phyloP scores from a whole-genome alignment of 2,329 filamentous ascomycete species.

The Lachnellula willkommii region DNA sequence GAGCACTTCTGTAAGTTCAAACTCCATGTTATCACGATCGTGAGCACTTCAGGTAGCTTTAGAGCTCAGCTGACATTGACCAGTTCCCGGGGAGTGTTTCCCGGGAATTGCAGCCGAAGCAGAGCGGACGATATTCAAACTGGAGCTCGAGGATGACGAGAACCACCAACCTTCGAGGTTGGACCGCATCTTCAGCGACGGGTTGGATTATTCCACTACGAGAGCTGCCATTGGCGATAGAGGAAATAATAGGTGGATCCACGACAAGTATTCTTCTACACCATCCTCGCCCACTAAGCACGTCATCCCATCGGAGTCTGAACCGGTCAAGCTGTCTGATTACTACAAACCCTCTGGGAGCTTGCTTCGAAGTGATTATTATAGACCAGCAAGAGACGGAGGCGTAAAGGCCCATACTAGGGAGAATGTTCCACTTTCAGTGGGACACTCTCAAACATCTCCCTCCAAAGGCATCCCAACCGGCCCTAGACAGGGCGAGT shows the following conservation, averaged over 20 bases:
- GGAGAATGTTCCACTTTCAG: background rate
- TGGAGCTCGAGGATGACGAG: background rate
- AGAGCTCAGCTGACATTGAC: too few species aligned
- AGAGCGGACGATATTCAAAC: background rate
- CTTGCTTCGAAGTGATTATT: background rate
- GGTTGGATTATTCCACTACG: background rate
- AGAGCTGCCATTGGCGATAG: background rate
- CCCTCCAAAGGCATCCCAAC: background rate
- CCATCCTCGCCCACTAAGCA: background rate
- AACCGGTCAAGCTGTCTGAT: background rate
- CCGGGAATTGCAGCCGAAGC: background rate
- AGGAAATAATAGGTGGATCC: background rate
- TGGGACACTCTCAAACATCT: background rate
- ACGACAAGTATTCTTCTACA: conserved; percentile 1
- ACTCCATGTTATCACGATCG: too few species aligned
- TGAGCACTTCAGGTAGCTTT: too few species aligned
- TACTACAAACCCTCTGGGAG: background rate
- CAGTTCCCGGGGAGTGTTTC: conserved; percentile 4
- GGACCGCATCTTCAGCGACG: conserved; percentile 1
- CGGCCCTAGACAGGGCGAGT: too few species aligned
- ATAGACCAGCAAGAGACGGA: background rate
- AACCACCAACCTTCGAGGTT: background rate
- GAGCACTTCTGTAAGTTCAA: conserved; percentile 8
- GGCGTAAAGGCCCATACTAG: background rate
- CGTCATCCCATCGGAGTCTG: background rate